These are phyloP conservation scores for Elymus sibiricus DNA, from an alignment of 176 grass and related monocot species.

Conservation along the genomic window DNA sequence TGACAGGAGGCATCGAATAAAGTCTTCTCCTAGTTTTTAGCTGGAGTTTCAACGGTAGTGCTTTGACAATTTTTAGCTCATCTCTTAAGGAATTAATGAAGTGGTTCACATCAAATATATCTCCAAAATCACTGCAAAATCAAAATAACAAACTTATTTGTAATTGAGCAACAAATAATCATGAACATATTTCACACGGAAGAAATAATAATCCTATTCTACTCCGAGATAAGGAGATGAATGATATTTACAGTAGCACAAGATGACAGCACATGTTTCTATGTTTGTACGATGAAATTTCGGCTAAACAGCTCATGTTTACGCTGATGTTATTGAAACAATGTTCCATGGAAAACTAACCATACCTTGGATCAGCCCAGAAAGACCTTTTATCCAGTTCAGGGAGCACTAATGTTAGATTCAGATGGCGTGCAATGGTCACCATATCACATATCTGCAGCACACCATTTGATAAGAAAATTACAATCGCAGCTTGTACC, in stretches of 20 bases:
- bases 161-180: not conserved
- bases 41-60: slow-evolving; percentile 67
- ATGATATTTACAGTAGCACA: not conserved
- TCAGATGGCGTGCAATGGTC: slow-evolving; percentile 78
- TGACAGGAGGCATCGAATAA: slow-evolving; percentile 83
- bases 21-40: slow-evolving; percentile 44
- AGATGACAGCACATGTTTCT: not conserved
- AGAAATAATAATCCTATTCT: not conserved
- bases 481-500: not conserved
- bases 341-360: not conserved
- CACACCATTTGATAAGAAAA: slow-evolving; percentile 16
- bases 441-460: slow-evolving; percentile 99
- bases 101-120: slow-evolving; percentile 83
- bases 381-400: slow-evolving; percentile 98
- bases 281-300: not conserved
- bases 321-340: not conserved
- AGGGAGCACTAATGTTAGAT: slow-evolving; percentile 83
- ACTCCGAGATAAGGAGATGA: not conserved
- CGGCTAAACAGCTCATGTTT: not conserved
- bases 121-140: slow-evolving; percentile 83
- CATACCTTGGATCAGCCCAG: slow-evolving; percentile 95
- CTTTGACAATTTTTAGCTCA: slow-evolving; percentile 87
- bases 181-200: not conserved
- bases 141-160: not conserved
- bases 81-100: slow-evolving; percentile 99